Evolutionary conservation across 208 protist genomes (phyloP), one percentile per base, ranked within the genome.

Genomic region (Porcisia deanei): DNA sequence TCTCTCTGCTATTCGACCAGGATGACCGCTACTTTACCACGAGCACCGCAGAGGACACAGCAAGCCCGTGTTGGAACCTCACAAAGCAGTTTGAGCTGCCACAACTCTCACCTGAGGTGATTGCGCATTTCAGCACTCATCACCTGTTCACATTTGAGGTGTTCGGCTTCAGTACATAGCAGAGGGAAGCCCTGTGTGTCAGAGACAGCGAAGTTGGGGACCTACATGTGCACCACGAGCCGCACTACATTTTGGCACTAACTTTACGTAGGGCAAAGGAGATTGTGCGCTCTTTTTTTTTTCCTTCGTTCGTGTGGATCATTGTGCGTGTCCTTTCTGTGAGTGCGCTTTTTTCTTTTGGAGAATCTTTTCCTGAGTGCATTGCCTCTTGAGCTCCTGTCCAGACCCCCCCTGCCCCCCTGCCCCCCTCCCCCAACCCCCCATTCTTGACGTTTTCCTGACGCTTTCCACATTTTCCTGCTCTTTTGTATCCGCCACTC

Each of bases 111-210:
- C 52, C 34, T 18, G 89, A 95, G 45, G 75, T 88, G 22, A 87
- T 92, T 60, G 52, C 47, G 65, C 85, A 75, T 60, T 93, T 92
- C 61, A 84, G 52, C 55, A 79, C 78, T 7, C 71, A 87, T 37
- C 83, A 83, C 20, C 71, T 94, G 14, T 91, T 96, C 72, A 79
- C 85, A 1, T 94, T 94, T 70, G 91, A 94, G 61, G 90, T 96
- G 18, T 95, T 95, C 60, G 90, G 82, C 6, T 95, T 95, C 67
- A 85, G 76, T 20, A 82, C 82, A 37, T 93, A 84, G 34, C 14
- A 43, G 4, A 41, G 6, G 54, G 54, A 54, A 61, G 14, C 7
- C 57, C n/a, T 20, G 22, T 4, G 16, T 34, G 3, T 5, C 18
- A n/a, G 43, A 22, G 47, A 39, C 5, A 34, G 59, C n/a, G n/a